A percentile compares a stretch with the other conserved stretches of the same genome.
These are phyloP conservation scores for Lactifluus rugatus DNA, from an alignment of 768 basidiomycete genomes.

Conservation along the genomic window DNA sequence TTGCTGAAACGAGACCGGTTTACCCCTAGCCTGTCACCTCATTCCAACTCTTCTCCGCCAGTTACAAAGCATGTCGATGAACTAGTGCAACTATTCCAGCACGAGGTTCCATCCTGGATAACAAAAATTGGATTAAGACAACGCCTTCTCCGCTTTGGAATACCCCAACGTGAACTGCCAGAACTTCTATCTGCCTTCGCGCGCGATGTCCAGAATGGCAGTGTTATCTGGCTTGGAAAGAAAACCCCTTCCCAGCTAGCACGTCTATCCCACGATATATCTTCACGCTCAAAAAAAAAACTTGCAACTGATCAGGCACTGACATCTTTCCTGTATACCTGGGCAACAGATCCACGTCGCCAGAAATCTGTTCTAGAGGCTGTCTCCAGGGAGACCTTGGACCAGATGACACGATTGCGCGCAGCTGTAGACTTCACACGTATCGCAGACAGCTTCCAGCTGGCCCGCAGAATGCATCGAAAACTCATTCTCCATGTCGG, in stretches of 20 bases:
- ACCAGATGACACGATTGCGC: conserved; percentile 23
- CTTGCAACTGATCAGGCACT: conserved; percentile 39
- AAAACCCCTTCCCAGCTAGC: conserved; percentile 33
- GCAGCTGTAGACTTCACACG: conserved; percentile 32
- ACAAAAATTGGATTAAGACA: conserved; percentile 22
- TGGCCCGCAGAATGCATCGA: conserved; percentile 52
- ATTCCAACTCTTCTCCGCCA: background rate
- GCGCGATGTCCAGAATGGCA: conserved; percentile 26
- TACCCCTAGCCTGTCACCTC: background rate
- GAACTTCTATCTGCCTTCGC: conserved; percentile 38
- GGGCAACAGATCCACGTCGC: conserved; percentile 35
- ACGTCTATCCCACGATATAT: conserved; percentile 33
- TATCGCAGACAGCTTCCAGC: conserved; percentile 37
- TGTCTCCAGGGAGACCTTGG: conserved; percentile 21
- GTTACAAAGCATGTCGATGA: background rate
- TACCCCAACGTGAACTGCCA: conserved; percentile 31
- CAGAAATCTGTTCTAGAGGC: background rate
- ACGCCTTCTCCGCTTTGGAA: conserved; percentile 42
- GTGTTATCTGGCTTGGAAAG: conserved; percentile 17
- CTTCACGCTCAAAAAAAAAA: conserved; percentile 22
- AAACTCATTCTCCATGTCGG: conserved; percentile 94
- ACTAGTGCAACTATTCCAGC: conserved; percentile 6
- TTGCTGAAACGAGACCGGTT: background rate
- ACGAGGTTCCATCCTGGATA: conserved; percentile 11
- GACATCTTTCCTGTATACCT: conserved; percentile 45